Evolutionary conservation across 345 rosid species (phyloP).

Genomic region (Eucalyptus melliodora): DNA sequence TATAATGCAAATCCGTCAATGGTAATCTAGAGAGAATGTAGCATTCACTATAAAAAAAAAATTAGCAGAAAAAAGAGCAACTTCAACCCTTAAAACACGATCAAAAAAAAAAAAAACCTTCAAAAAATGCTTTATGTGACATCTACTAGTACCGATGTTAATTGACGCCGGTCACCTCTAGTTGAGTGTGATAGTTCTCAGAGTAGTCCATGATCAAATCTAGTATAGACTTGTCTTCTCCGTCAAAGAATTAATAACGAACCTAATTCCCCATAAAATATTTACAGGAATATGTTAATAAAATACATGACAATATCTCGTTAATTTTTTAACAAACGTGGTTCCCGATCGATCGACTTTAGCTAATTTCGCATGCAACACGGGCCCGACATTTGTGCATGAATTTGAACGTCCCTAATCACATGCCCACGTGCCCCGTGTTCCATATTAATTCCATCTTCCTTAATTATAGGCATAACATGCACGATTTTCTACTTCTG

Average conservation of each 20-base stretch:
- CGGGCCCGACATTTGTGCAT: neutral
- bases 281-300: fast-evolving
- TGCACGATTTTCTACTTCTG: neutral
- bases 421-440: neutral
- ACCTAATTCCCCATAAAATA: neutral
- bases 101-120: no score
- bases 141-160: neutral
- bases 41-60: no score
- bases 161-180: neutral
- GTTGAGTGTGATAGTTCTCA: neutral
- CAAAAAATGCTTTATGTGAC: neutral
- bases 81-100: no score
- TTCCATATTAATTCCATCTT: neutral
- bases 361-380: neutral
- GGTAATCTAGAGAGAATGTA: no score
- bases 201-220: neutral
- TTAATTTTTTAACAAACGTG: neutral
- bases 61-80: no score
- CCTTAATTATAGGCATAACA: neutral
- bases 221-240: neutral
- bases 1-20: no score
- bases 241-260: neutral
- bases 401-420: neutral
- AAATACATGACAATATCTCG: neutral
- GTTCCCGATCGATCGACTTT: neutral